Base-by-base conservation (phyloP, 371 early-diverging fungal genomes). In the Blakeslea trispora region DNA sequence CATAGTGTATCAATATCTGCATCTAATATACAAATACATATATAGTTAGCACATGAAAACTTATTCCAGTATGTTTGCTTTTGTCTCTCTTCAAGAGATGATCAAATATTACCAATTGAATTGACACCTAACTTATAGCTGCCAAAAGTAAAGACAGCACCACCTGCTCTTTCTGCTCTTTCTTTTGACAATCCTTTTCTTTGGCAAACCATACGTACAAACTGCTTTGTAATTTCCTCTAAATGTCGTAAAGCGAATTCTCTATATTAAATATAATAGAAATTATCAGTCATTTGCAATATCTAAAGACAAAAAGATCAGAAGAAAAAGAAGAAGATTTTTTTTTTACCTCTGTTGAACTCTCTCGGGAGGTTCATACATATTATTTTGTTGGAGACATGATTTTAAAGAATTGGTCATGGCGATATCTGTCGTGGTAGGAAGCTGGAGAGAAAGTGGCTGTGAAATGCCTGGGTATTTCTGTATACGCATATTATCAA, bases 1-100 rank as follows among this genome's bases (percentile, higher is more conserved):
- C 96, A 96, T n/a, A 97, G 65, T 0, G 94, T 91, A 77, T 97
- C 97, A 50, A 97, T 93, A 84, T 97, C 97, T 6, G 91, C 87
- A 32, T 86, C 91, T 68, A 53, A 9, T n/a, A 39, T 21, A 9
- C 13, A 45, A 10, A 15, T 23, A 10, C 10, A 6, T 34, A 4
- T 18, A n/a, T 48, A 44, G 19, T 22, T 4, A 31, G 0, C 2
- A 42, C 17, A n/a, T 49, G 37, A 13, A 31, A 32, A 23, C 9
- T 40, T n/a, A n/a, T n/a, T n/a, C n/a, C n/a, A n/a, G n/a, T n/a
- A n/a, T n/a, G n/a, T n/a, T n/a, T n/a, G n/a, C n/a, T n/a, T n/a
- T n/a, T n/a, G n/a, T n/a, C n/a, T n/a, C n/a, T n/a, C n/a, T n/a
- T n/a, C n/a, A n/a, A n/a, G n/a, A n/a, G 22, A 5, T 15, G 5